Evolutionary conservation across 192 early-diverging fungal species (phyloP).

Genomic region (Umbelopsis ramanniana): DNA sequence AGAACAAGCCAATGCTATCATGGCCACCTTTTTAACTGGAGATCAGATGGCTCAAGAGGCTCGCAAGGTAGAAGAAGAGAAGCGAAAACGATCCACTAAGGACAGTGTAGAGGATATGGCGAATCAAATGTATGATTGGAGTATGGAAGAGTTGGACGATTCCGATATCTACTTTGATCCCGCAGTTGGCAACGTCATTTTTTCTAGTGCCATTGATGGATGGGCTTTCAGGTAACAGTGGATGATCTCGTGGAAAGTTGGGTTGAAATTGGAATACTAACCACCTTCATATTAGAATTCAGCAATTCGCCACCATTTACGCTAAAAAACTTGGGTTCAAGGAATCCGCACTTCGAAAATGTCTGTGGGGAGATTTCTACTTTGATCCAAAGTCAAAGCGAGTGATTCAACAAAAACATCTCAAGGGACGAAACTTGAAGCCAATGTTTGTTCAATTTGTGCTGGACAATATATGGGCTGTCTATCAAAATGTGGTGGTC

Average conservation of each 20-base stretch:
- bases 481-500: conserved; percentile 81
- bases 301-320: conserved; percentile 93
- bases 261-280: neutral
- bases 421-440: conserved; percentile 83
- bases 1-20: conserved; percentile 96
- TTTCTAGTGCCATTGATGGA: conserved; percentile 94
- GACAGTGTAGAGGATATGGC: conserved; percentile 44
- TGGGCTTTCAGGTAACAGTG: conserved; percentile 88
- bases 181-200: conserved; percentile 95
- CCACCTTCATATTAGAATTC: conserved; percentile 53
- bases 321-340: conserved; percentile 87
- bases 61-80: conserved; percentile 54
- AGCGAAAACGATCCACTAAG: conserved; percentile 44
- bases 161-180: conserved; percentile 96
- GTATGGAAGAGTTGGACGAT: conserved; percentile 90
- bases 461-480: conserved; percentile 92
- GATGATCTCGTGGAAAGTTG: neutral
- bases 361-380: conserved; percentile 98
- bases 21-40: conserved; percentile 93
- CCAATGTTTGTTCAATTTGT: conserved; percentile 98
- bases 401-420: conserved; percentile 83
- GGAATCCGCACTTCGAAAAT: conserved; percentile 73
- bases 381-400: conserved; percentile 95
- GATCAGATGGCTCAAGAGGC: conserved; percentile 83
- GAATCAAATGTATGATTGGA: conserved; percentile 71